These are phyloP conservation scores for Linum lewisii DNA, from an alignment of 345 rosid species.

Conservation along the genomic window DNA sequence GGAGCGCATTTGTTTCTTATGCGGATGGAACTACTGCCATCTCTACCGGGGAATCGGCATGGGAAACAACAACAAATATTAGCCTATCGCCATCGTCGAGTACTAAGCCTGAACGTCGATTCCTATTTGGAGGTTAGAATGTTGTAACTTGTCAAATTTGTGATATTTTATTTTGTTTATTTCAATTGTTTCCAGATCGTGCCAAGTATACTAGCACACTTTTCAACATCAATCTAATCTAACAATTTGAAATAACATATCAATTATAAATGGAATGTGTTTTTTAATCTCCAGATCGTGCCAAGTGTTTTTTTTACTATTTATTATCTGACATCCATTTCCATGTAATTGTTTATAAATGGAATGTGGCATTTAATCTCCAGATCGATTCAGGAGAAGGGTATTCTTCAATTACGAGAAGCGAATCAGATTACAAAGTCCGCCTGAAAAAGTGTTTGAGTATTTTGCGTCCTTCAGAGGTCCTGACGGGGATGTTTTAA, in stretches of 20 bases:
- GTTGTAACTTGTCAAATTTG: neutral
- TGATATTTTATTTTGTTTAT: neutral
- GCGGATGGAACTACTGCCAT: neutral
- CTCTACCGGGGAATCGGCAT: neutral
- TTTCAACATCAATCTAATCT: too few relatives aligned
- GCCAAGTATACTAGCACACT: too few relatives aligned
- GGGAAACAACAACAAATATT: neutral
- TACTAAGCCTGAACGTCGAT: neutral
- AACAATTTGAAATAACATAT: too few relatives aligned
- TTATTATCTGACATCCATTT: too few relatives aligned
- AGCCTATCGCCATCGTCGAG: neutral
- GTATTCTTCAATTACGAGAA: slow-evolving; percentile 24
- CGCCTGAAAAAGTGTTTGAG: slow-evolving; percentile 23
- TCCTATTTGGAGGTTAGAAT: neutral
- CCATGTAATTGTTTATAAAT: neutral
- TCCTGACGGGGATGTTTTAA: slow-evolving; percentile 17
- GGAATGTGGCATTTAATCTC: neutral
- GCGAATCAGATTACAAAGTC: slow-evolving; percentile 19
- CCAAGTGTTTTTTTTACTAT: too few relatives aligned
- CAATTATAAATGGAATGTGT: too few relatives aligned
- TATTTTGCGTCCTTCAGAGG: slow-evolving; percentile 18
- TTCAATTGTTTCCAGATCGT: too few relatives aligned
- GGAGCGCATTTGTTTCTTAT: neutral
- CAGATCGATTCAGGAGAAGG: slow-evolving; percentile 23
- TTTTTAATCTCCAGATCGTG: too few relatives aligned